Base-by-base conservation (phyloP, 257 asterid species). In the Rehmannia glutinosa region DNA sequence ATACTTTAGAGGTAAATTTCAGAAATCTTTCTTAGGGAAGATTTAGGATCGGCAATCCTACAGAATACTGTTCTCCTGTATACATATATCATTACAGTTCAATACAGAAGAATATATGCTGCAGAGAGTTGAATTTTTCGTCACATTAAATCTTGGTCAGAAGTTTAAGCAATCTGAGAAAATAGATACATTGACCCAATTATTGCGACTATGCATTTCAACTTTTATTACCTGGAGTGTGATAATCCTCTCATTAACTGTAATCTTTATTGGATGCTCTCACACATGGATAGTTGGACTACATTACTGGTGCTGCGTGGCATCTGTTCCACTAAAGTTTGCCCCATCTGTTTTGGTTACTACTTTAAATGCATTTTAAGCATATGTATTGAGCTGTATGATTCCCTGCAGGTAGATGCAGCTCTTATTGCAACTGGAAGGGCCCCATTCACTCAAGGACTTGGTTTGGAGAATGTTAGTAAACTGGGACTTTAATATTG, bases 361-460 rank as follows among this genome's bases (percentile, higher is more conserved):
- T 61, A 21, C 39, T 62, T 28, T 35, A 52, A 59, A 20, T 27
- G 20, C 25, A 20, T 42, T 58, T 64, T n/a, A 39, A n/a, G n/a
- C 21, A 8, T 30, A 55, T 55, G 20, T 51, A 23, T 20, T 51
- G 39, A 54, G 35, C 71, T 72, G 73, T 27, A 69, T 73, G 80
- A 66, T 38, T 67, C 32, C 56, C 57, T 69, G 72, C 89, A 93
- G 99, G 96, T 93, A 41, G 99, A 93, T 88, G 97, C 97, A 30
- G 96, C 97, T 57, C 92, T 93, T 70, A 93, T 93, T 82, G 97
- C 99, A 60, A 93, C 99, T 1, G 97, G 99, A 76, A 90, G 97
- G 78, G 92, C 96, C 66, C 99, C 99, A 64, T 93, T 93, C 70
- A 90, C 99, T 8, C 82, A 82, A 60, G 99, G 97, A 78, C 95